Conservation (phyloP, 768 basidiomycete species). For the Daedaleopsis sinensis region DNA sequence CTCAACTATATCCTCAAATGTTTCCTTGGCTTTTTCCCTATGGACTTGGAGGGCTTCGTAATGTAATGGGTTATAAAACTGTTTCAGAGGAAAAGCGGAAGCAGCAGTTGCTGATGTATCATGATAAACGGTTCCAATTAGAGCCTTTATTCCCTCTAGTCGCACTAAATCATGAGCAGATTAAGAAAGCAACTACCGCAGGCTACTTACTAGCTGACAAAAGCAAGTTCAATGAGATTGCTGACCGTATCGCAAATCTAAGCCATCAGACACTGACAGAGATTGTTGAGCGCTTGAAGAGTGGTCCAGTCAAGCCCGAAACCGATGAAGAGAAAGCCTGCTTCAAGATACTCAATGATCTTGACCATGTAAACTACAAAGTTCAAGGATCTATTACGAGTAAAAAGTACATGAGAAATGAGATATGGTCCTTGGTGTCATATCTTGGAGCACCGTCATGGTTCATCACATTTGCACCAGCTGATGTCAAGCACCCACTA, state of each 20-base stretch:
- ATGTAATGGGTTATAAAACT: not conserved
- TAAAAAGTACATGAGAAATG: conserved; percentile 19
- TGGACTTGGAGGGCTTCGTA: conserved; percentile 17
- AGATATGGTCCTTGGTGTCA: conserved; percentile 20
- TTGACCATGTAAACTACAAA: conserved; percentile 17
- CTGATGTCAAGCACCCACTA: conserved; percentile 24
- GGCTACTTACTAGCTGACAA: conserved; percentile 16
- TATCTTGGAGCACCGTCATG: conserved; percentile 18
- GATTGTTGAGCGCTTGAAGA: conserved; percentile 1
- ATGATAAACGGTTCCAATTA: conserved; percentile 24
- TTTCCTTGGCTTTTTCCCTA: conserved; percentile 25
- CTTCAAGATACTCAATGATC: conserved; percentile 10
- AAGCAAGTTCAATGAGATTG: conserved; percentile 10
- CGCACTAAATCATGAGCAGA: conserved; percentile 28
- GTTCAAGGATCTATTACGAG: conserved; percentile 19
- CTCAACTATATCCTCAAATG: conserved; percentile 15
- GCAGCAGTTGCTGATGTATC: conserved; percentile 19
- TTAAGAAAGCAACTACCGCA: conserved; percentile 11
- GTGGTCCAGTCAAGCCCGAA: conserved; percentile 3
- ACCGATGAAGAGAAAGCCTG: conserved; percentile 10
- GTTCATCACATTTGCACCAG: conserved; percentile 28
- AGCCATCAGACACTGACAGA: conserved; percentile 2
- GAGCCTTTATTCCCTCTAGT: conserved; percentile 22
- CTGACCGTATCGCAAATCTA: conserved; percentile 3
- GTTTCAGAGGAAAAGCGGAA: not conserved